Evolutionary conservation across 2,329 filamentous ascomycete species (phyloP), one percentile per base, ranked within the genome.

Genomic region (Penicillium sp.): DNA sequence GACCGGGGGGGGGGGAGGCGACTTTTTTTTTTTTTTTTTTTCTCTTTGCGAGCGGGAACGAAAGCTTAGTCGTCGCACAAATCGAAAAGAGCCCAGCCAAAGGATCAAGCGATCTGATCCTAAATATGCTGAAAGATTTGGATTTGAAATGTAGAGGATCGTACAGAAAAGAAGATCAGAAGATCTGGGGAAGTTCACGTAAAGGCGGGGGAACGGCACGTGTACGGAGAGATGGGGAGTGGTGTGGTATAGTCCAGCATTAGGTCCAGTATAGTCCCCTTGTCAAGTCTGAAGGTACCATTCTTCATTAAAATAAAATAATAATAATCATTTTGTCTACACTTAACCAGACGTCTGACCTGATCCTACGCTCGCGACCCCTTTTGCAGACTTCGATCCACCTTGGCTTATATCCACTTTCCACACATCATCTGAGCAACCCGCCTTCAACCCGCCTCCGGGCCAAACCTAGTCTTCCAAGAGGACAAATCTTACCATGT

Each of bases 201-300:
- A 48, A 53, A 50, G 51, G 51, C 51, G 51, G 51, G 51, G 47
- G 36, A 19, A 34, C n/a, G 40, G 51, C 51, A 54, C 51, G 51
- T 54, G 27, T 27, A 18, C 32, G 40, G 27, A 26, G 27, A 32
- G 14, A 27, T 39, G 30, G 35, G 36, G n/a, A 45, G 10, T 36
- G 32, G 19, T 47, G 45, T 27, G 36, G 16, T 18, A 23, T 18
- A 36, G 23, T 23, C 23, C 29, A n/a, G n/a, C n/a, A n/a, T n/a
- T 8, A 30, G 11, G 29, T 30, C 29, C 7, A 11, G 13, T 14
- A n/a, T n/a, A n/a, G n/a, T n/a, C n/a, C n/a, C n/a, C 32, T 14
- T 7, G 10, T 14, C 10, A 35, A 14, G 32, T 2, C 13, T 35
- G n/a, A 8, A 16, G 6, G n/a, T 16, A 18, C n/a, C n/a, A 18